Base-by-base conservation (phyloP, 176 grass and related monocot genomes). In the Zea luxurians region DNA sequence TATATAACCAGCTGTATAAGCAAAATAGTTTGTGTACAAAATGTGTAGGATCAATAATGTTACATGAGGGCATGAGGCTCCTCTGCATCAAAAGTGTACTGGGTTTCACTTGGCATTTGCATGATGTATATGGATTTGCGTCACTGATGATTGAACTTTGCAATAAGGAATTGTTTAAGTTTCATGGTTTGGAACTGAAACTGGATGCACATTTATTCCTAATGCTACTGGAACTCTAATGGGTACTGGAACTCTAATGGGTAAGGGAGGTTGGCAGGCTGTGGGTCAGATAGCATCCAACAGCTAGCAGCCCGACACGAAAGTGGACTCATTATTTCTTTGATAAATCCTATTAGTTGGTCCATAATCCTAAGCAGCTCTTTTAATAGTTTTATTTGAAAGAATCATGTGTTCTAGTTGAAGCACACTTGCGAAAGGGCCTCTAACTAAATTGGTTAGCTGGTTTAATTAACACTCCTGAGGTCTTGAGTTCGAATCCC, bases 1-100 rank as follows among this genome's bases (percentile, higher is more conserved):
- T 6, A 50, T 66, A 74, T 40, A 36, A 36, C 4, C 49, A 58
- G 75, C 45, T 35, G 6, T 11, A 37, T 42, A 7, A 61, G 60
- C 15, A 75, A 49, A 77, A 69, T 79, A 48, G 35, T 37, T 63
- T 46, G 6, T 63, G 70, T 54, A 75, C 60, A 83, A 15, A 37
- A 7, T 68, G 61, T 13, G 60, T 17, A 54, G 11, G 60, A 53
- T 11, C 48, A 41, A 34, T 68, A 46, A 79, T 61, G 52, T 21
- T 43, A 61, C 61, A 1, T 11, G 64, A 57, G 21, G 27, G 52
- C 53, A 1, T 11, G 64, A 57, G 38, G 38, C 11, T 75, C 54
- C 55, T 27, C 17, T 48, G 1, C 58, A 59, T 42, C 72, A 2
- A n/a, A 38, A 20, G 48, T 48, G 10, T 41, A 70, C 48, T 83